A percentile compares a stretch with the other conserved stretches of the same genome.
These are phyloP conservation scores for Scleroderma bovista DNA, from an alignment of 768 basidiomycete genomes.

Conservation along the genomic window DNA sequence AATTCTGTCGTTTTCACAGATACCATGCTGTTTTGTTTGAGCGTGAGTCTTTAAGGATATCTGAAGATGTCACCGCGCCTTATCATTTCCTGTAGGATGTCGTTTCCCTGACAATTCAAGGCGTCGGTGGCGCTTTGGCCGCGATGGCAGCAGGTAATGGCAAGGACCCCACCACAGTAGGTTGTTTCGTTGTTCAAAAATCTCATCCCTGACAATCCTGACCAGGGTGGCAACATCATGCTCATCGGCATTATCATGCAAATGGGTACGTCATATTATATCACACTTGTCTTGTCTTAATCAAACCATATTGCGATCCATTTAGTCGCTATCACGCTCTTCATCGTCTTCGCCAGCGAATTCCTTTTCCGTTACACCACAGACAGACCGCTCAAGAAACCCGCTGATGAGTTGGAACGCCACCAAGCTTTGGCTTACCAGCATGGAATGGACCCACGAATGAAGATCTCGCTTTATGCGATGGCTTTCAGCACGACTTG, in stretches of 20 bases:
- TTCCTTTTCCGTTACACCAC: conserved; percentile 37
- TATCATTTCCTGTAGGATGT: conserved; percentile 36
- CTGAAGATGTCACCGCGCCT: neutral
- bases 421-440: conserved; percentile 5
- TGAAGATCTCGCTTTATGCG: conserved; percentile 17
- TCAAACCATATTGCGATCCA: conserved; percentile 5
- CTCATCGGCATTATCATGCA: conserved; percentile 60
- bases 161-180: conserved; percentile 21
- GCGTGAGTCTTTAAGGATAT: conserved; percentile 15
- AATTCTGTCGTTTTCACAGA: conserved; percentile 24
- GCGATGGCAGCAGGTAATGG: conserved; percentile 28
- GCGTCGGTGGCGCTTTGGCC: conserved; percentile 55
- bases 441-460: conserved; percentile 11
- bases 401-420: conserved; percentile 5
- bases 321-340: conserved; percentile 37
- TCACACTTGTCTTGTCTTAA: neutral
- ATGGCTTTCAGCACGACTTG: conserved; percentile 37
- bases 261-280: conserved; percentile 28
- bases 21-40: conserved; percentile 38
- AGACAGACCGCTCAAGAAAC: conserved; percentile 29
- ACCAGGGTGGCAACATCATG: conserved; percentile 48
- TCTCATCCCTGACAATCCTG: neutral
- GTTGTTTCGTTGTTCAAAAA: neutral
- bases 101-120: conserved; percentile 59
- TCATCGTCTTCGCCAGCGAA: conserved; percentile 37